Evolutionary conservation across 805 yeast genomes (phyloP).

Genomic region (Monosporozyma servazzii): DNA sequence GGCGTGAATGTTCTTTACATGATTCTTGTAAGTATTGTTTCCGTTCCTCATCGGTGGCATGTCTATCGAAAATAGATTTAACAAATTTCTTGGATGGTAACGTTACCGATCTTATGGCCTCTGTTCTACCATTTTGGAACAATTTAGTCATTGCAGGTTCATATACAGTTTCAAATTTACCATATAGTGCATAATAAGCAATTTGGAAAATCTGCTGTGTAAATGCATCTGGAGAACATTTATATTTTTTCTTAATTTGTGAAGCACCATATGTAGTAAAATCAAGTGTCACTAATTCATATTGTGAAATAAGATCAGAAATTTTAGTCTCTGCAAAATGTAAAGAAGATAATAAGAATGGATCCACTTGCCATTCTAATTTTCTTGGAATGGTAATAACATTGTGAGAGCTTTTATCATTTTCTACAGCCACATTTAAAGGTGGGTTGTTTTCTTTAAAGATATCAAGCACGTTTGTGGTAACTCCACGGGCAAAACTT

Average conservation of each 20-base stretch:
- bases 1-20: slow-evolving; percentile 57
- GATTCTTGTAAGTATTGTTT: slow-evolving; percentile 55
- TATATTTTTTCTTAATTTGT: slow-evolving; percentile 64
- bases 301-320: slow-evolving; percentile 79
- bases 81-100: slow-evolving; percentile 74
- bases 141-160: slow-evolving; percentile 95
- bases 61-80: slow-evolving; percentile 69
- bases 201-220: slow-evolving; percentile 91
- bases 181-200: slow-evolving; percentile 84
- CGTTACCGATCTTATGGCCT: slow-evolving; percentile 80
- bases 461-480: slow-evolving; percentile 40
- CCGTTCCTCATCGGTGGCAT: slow-evolving; percentile 47
- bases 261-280: slow-evolving; percentile 63
- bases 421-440: background rate
- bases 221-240: slow-evolving; percentile 89
- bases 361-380: slow-evolving; percentile 78
- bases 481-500: slow-evolving; percentile 76
- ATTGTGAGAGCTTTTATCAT: slow-evolving; percentile 21
- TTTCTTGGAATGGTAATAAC: slow-evolving; percentile 70
- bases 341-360: slow-evolving; percentile 66
- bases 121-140: slow-evolving; percentile 86
- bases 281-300: slow-evolving; percentile 75
- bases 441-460: slow-evolving; percentile 11
- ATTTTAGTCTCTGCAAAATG: slow-evolving; percentile 87
- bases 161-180: slow-evolving; percentile 86